Percentiles rank a stretch among this genome's conserved stretches.
These are phyloP conservation scores for Pisolithus thermaeus DNA, from an alignment of 1,284 basidiomycete genomes.

Conservation along the genomic window DNA sequence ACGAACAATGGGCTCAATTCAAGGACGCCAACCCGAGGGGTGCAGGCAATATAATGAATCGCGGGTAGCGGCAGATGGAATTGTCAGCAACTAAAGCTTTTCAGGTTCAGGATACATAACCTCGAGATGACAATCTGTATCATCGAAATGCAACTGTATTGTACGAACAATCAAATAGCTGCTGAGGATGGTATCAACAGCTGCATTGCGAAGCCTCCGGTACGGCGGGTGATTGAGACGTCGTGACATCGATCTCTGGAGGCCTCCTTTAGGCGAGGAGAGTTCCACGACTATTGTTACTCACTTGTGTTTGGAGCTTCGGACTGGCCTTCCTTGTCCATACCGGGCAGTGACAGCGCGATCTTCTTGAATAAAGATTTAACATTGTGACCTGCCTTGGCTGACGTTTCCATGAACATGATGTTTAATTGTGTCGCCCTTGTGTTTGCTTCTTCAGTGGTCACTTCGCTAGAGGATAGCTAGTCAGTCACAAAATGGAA, in stretches of 20 bases:
- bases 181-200: slow-evolving; percentile 43
- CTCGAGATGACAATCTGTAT: slow-evolving; percentile 1
- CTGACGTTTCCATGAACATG: slow-evolving; percentile 99
- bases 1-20: slow-evolving; percentile 83
- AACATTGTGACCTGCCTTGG: slow-evolving; percentile 99
- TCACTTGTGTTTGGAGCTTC: slow-evolving; percentile 70
- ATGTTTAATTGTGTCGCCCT: slow-evolving; percentile 91
- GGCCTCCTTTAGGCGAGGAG: slow-evolving; percentile 6
- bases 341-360: slow-evolving; percentile 94
- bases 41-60: slow-evolving; percentile 92
- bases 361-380: slow-evolving; percentile 99
- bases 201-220: slow-evolving; percentile 76
- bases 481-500: slow-evolving; percentile 5
- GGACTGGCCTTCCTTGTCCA: slow-evolving; percentile 76
- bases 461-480: slow-evolving; percentile 77
- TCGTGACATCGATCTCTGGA: slow-evolving; percentile 78
- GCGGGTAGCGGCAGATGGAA: slow-evolving; percentile 49
- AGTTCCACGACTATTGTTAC: slow-evolving; percentile 21
- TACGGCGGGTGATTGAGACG: slow-evolving; percentile 53
- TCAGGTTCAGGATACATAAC: background rate
- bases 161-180: slow-evolving; percentile 16
- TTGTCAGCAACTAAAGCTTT: slow-evolving; percentile 5
- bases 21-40: slow-evolving; percentile 80
- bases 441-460: slow-evolving; percentile 92
- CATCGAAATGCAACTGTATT: slow-evolving; percentile 15